A percentile compares a stretch with the other conserved stretches of the same genome.
Evolutionary conservation across 305 asterid species (phyloP).

Genomic region (Caryopteris hybrid): DNA sequence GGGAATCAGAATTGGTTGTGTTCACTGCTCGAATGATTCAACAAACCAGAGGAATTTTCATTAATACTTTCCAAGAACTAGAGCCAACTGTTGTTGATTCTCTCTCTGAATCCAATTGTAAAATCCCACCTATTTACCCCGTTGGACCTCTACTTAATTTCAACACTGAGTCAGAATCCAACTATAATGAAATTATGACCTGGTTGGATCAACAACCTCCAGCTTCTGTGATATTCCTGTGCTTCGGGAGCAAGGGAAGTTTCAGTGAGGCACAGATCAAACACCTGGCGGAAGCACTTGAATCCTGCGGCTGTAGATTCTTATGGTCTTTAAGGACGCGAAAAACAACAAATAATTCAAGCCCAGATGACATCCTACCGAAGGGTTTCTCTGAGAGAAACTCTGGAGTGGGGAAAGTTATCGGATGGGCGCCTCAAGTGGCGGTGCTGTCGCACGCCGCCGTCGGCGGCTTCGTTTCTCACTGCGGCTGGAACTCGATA

Average conservation of each 20-base stretch:
- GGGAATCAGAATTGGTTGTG: conserved; percentile 14
- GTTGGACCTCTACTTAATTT: conserved; percentile 37
- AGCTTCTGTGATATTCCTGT: conserved; percentile 36
- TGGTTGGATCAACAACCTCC: conserved; percentile 36
- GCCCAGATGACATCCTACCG: conserved; percentile 27
- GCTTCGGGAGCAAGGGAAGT: conserved; percentile 43
- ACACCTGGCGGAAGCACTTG: conserved; percentile 35
- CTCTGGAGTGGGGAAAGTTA: conserved; percentile 30
- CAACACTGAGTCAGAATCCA: background rate
- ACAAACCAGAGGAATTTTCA: conserved; percentile 22
- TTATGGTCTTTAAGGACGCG: conserved; percentile 33
- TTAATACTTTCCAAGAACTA: conserved; percentile 38
- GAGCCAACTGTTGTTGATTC: conserved; percentile 23
- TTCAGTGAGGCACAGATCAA: conserved; percentile 29
- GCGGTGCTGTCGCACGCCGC: conserved; percentile 45
- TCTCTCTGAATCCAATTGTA: background rate
- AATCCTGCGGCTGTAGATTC: conserved; percentile 28
- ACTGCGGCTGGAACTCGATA: conserved; percentile 59
- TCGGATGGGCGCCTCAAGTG: conserved; percentile 57
- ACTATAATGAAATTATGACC: background rate
- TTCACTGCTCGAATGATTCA: conserved; percentile 12
- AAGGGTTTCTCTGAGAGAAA: conserved; percentile 42
- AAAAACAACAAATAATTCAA: background rate
- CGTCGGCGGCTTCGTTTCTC: conserved; percentile 57
- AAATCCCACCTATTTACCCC: conserved; percentile 35